Conservation (phyloP, 2,329 filamentous ascomycete species). For the Didymella glomerata region DNA sequence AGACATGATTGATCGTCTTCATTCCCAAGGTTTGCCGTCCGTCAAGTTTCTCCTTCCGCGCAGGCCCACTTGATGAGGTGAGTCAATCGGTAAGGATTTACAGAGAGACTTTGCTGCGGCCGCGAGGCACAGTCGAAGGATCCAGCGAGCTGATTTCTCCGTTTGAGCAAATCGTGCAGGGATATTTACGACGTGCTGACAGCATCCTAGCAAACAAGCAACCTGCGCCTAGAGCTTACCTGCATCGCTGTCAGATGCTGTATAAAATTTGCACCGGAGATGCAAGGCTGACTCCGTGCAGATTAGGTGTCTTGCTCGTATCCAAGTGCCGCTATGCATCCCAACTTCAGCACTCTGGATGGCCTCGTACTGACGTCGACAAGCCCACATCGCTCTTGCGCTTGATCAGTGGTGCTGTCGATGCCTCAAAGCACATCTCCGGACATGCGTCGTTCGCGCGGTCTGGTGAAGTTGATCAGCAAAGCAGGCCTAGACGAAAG, state of each 20-base stretch:
- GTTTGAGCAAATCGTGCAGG: not conserved
- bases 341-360: not conserved
- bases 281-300: not conserved
- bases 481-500: slow-evolving; percentile 6
- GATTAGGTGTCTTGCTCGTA: slow-evolving; percentile 1
- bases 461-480: slow-evolving; percentile 2
- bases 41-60: not conserved
- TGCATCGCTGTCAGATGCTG: not conserved
- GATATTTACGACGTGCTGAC: not conserved
- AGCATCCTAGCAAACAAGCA: not conserved
- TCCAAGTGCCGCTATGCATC: slow-evolving; percentile 2
- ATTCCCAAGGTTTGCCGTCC: not conserved
- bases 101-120: not conserved
- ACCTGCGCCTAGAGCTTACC: not conserved
- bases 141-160: slow-evolving; percentile 3
- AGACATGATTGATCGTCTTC: slow-evolving; percentile 1
- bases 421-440: not conserved
- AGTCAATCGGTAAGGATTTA: not conserved
- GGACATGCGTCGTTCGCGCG: not conserved
- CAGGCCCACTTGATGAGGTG: not conserved
- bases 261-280: not conserved
- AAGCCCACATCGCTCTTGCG: slow-evolving; percentile 5
- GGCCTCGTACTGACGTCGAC: slow-evolving; percentile 3
- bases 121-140: slow-evolving; percentile 1
- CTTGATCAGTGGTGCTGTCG: not conserved